Evolutionary conservation across 2,329 filamentous ascomycete species (phyloP).

Genomic region (Sclerotinia nivalis): DNA sequence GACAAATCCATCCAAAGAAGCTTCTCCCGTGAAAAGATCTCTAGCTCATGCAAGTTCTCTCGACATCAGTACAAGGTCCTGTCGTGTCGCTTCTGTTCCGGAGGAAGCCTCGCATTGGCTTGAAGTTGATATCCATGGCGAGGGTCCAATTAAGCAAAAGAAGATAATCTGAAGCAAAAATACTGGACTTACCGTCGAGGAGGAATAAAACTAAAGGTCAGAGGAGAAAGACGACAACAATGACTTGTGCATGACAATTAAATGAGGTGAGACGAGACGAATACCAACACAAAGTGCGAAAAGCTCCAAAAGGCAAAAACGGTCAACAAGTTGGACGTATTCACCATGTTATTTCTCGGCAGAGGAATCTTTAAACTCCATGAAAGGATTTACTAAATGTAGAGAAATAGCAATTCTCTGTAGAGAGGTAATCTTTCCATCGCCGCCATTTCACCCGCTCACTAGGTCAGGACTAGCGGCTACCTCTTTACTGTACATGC

Average conservation of each 20-base stretch:
- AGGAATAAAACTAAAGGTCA: background rate
- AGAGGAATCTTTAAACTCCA: no score
- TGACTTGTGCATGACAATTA: background rate
- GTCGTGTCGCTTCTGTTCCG: background rate
- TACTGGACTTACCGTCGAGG: background rate
- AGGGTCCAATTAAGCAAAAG: no score
- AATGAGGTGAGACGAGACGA: background rate
- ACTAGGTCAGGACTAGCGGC: no score
- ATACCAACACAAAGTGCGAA: background rate
- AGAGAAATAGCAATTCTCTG: no score
- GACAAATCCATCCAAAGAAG: rapidly evolving
- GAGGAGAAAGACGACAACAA: background rate
- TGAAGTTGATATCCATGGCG: background rate
- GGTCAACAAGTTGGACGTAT: background rate
- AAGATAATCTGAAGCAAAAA: background rate
- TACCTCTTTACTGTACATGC: no score
- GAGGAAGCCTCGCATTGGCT: background rate
- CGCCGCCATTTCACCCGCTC: no score
- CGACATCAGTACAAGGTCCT: no score
- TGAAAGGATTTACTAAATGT: no score
- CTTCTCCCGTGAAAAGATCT: background rate
- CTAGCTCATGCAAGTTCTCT: background rate
- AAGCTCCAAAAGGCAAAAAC: background rate
- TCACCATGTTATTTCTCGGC: no score
- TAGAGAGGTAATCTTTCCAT: no score